Percentiles rank a stretch among this genome's conserved stretches.
Conservation (phyloP, 1,284 basidiomycete species). For the Fistulina hepatica region DNA sequence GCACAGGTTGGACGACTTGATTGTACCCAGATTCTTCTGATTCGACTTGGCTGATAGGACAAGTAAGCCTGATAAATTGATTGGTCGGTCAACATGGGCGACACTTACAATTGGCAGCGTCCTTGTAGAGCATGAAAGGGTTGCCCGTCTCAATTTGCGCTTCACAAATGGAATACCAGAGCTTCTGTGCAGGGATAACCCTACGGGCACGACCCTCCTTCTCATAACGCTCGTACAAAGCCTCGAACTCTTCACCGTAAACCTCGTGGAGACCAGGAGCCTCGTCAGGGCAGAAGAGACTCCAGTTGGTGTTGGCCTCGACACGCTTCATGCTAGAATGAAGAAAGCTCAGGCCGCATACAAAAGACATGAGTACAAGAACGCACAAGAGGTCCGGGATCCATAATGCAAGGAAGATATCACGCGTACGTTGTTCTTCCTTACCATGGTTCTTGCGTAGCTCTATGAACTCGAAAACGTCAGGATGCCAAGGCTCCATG, state of each 20-base stretch:
- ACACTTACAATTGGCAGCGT: conserved; percentile 66
- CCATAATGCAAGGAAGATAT: conserved; percentile 99
- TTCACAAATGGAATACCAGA: conserved; percentile 97
- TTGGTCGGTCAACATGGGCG: background rate
- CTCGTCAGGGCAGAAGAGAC: conserved; percentile 97
- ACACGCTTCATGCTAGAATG: conserved; percentile 80
- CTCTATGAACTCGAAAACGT: conserved; percentile 97
- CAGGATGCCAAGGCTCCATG: conserved; percentile 96
- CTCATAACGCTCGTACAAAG: conserved; percentile 86
- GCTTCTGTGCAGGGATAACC: conserved; percentile 90
- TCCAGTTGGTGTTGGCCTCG: conserved; percentile 83
- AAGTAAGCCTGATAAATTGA: conserved; percentile 7
- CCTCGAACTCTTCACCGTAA: conserved; percentile 87
- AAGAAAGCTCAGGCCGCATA: conserved; percentile 5
- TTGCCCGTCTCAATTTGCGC: conserved; percentile 97
- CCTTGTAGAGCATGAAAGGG: conserved; percentile 99
- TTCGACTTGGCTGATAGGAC: conserved; percentile 74
- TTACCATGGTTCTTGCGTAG: conserved; percentile 99
- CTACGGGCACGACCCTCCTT: conserved; percentile 82
- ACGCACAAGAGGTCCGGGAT: conserved; percentile 92
- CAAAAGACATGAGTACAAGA: background rate
- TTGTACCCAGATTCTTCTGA: conserved; percentile 97
- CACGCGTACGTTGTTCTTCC: conserved; percentile 94
- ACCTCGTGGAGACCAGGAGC: conserved; percentile 88
- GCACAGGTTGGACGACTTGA: conserved; percentile 99